phyloP scores from a whole-genome alignment of 805 yeast genomes.

The Wickerhamiella shivajii region DNA sequence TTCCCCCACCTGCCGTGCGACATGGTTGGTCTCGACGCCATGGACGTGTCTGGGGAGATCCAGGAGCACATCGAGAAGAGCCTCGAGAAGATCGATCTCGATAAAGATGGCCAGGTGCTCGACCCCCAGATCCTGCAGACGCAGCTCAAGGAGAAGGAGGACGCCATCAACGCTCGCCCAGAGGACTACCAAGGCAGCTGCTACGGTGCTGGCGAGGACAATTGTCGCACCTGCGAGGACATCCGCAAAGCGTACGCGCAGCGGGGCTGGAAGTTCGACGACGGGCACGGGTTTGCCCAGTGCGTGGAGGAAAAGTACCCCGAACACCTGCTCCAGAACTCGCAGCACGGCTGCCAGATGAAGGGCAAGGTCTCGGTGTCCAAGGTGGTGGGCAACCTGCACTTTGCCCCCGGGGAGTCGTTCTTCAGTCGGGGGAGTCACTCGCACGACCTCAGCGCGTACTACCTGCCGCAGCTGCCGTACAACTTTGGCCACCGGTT shows the following conservation, averaged over 20 bases:
- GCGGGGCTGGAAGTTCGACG: conserved; percentile 76
- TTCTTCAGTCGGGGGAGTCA: conserved; percentile 42
- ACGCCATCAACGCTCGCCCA: conserved; percentile 18
- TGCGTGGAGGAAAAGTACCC: conserved; percentile 87
- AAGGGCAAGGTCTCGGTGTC: conserved; percentile 66
- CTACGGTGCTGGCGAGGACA: conserved; percentile 59
- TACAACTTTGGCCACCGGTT: conserved; percentile 67
- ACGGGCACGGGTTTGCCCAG: conserved; percentile 75
- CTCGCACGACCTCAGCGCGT: conserved; percentile 73
- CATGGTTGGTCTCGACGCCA: conserved; percentile 57
- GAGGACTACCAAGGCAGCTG: conserved; percentile 70
- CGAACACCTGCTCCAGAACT: conserved; percentile 37
- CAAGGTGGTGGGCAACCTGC: conserved; percentile 79
- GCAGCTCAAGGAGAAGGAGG: conserved; percentile 25
- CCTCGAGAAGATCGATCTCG: conserved; percentile 54
- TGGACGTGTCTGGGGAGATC: conserved; percentile 79
- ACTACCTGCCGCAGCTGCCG: conserved; percentile 36
- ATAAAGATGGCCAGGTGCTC: conserved; percentile 36
- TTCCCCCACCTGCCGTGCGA: conserved; percentile 85
- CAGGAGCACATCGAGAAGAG: conserved; percentile 64
- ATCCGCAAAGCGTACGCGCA: conserved; percentile 68
- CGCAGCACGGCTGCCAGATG: conserved; percentile 78
- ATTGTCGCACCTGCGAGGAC: conserved; percentile 72
- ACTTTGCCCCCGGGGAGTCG: conserved; percentile 91
- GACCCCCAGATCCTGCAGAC: conserved; percentile 29